Evolutionary conservation across 2,329 filamentous ascomycete species (phyloP).

Genomic region (Metarhizium robertsii): DNA sequence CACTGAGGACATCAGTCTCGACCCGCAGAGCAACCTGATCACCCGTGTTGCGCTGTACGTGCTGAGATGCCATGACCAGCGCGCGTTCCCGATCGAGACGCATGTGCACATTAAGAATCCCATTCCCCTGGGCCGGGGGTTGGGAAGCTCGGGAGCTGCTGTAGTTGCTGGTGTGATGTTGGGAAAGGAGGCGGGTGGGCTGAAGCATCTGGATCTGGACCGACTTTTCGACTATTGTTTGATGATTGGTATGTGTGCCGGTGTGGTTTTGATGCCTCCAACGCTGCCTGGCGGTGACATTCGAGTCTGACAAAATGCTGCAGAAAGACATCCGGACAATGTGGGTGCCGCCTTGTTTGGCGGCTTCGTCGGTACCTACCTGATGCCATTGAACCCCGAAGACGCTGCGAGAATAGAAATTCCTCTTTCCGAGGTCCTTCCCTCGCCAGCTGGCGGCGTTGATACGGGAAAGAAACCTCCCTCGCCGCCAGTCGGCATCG

Average conservation of each 20-base stretch:
- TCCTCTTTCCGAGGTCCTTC: conserved; percentile 85
- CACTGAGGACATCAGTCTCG: conserved; percentile 64
- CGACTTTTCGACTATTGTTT: conserved; percentile 90
- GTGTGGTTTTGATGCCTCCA: neutral
- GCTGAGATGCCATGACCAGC: conserved; percentile 80
- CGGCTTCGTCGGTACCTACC: conserved; percentile 92
- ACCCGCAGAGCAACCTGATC: conserved; percentile 83
- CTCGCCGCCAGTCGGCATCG: conserved; percentile 83
- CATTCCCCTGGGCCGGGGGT: conserved; percentile 82
- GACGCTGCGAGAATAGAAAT: conserved; percentile 89
- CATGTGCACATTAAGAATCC: conserved; percentile 93
- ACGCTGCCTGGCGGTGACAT: neutral
- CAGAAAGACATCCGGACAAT: conserved; percentile 84
- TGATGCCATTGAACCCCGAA: conserved; percentile 83
- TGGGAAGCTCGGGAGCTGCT: conserved; percentile 92
- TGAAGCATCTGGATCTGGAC: conserved; percentile 65
- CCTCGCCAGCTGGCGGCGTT: conserved; percentile 78
- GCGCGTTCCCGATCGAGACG: conserved; percentile 75
- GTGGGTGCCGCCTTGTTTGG: conserved; percentile 92
- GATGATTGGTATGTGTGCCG: conserved; percentile 66
- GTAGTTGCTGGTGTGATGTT: conserved; percentile 93
- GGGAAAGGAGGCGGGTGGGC: conserved; percentile 76
- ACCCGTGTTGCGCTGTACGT: conserved; percentile 93
- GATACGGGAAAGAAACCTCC: conserved; percentile 84
- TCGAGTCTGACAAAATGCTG: conserved; percentile 5